Percentiles rank a stretch among this genome's conserved stretches.
Evolutionary conservation across 169 alveolate species (phyloP).

Genomic region (Cryptosporidium canis): DNA sequence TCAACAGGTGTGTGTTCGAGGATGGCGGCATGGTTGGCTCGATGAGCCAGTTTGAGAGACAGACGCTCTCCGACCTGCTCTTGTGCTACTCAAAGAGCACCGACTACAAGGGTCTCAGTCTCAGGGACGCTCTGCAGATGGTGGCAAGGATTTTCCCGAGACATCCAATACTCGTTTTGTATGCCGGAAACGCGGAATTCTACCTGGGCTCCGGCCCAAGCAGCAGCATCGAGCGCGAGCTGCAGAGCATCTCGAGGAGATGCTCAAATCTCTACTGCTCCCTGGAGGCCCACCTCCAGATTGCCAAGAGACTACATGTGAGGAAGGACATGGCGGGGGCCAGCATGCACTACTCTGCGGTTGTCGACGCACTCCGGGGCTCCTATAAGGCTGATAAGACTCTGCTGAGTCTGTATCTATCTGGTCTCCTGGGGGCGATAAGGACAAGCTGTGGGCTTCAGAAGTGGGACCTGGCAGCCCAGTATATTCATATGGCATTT

Average conservation of each 20-base stretch:
- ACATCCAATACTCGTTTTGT: slow-evolving; percentile 46
- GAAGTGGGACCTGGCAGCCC: slow-evolving; percentile 45
- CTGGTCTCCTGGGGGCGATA: slow-evolving; percentile 28
- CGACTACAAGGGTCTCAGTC: not conserved
- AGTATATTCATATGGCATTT: slow-evolving; percentile 21
- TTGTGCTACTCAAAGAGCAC: slow-evolving; percentile 31
- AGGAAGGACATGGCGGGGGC: slow-evolving; percentile 5
- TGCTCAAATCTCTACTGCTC: slow-evolving; percentile 8
- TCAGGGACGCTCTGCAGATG: slow-evolving; percentile 1
- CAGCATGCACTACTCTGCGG: not conserved
- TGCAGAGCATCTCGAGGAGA: slow-evolving; percentile 23
- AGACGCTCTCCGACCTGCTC: slow-evolving; percentile 15
- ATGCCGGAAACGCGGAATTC: slow-evolving; percentile 8
- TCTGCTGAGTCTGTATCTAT: not conserved
- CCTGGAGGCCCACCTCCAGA: slow-evolving; percentile 5
- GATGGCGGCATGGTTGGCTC: not conserved
- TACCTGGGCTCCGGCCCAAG: not conserved
- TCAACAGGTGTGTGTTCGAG: slow-evolving; percentile 5
- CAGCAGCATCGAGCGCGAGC: not conserved
- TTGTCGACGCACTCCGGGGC: not conserved
- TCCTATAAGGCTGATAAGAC: not conserved
- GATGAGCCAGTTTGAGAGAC: not conserved
- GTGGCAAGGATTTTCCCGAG: slow-evolving; percentile 1
- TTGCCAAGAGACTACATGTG: slow-evolving; percentile 18
- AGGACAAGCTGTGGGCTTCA: slow-evolving; percentile 22